Evolutionary conservation across 2,329 filamentous ascomycete species (phyloP), one percentile per base, ranked within the genome.

Genomic region (Nothophaeocryptopus gaeumannii): DNA sequence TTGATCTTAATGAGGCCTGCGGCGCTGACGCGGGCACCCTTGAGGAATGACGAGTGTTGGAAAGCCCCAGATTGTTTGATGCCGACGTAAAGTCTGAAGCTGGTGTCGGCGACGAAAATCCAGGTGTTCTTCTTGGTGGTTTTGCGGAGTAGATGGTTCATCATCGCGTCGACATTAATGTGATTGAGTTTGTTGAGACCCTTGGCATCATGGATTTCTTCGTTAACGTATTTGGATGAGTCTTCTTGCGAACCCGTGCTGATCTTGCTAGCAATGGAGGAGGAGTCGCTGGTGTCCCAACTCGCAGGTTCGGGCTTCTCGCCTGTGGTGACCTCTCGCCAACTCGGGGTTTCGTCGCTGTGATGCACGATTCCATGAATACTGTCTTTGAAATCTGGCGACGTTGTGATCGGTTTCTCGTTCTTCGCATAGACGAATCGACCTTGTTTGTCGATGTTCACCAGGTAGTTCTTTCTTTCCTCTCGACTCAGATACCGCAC

Each of bases 91-190:
- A 96, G 75, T 1, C 88, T 82, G 67, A 91, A 93, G 1, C 81
- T 85, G 1, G 88, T 92, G 69, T 96, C 90, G 16, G 87, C 86
- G 7, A 91, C 90, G 62, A 95, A 96, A 57, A 96, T 95, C 91
- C 91, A 96, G 4, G 88, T 93, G 63, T 92, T 91, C 55, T 89
- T 89, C 68, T 84, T 87, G 34, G 90, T 86, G 0, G 86, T 84
- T 56, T 88, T 86, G 53, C 88, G 82, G 12, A 93, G 76, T 5
- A 95, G 75, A 56, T 87, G 86, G 67, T 93, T 89, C 66, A 92
- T 80, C 3, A 95, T 78, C 1, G 85, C 84, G 0, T 85, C 81
- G 1, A 86, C 81, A 5, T 81, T 87, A 2, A 90, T 75, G 62
- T 89, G 82, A 40, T 79, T 81, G 48, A 85, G 65, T 54, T 83